These are phyloP conservation scores for Claviceps digitariae DNA, from an alignment of 2,329 filamentous ascomycete genomes.

Conservation along the genomic window DNA sequence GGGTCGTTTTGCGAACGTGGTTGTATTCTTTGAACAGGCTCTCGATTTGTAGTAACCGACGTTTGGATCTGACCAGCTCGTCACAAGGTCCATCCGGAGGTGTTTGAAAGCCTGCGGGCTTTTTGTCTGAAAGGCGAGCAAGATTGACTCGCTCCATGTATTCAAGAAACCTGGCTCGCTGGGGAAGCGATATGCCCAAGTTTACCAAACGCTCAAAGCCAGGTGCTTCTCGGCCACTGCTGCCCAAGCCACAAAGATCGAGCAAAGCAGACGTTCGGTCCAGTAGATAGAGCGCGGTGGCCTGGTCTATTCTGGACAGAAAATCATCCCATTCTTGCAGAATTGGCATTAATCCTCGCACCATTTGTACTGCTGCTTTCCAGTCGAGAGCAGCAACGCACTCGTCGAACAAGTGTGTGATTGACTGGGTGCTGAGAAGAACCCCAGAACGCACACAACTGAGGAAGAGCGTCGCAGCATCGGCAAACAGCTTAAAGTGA, in stretches of 20 bases:
- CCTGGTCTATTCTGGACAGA: conserved; percentile 11
- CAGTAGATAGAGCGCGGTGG: conserved; percentile 14
- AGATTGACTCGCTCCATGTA: conserved; percentile 9
- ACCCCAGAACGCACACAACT: conserved; percentile 24
- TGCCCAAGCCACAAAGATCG: conserved; percentile 21
- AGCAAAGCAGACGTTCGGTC: conserved; percentile 22
- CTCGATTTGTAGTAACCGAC: conserved; percentile 20
- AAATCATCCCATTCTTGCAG: conserved; percentile 14
- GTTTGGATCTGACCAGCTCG: conserved; percentile 8
- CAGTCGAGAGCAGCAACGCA: conserved; percentile 29
- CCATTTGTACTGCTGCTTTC: conserved; percentile 18
- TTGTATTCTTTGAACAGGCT: conserved; percentile 20
- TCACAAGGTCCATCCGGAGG: neutral
- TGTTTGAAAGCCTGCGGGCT: neutral
- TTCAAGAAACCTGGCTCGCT: conserved; percentile 13
- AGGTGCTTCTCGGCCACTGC: neutral
- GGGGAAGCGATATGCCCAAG: conserved; percentile 13
- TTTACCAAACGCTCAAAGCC: conserved; percentile 11
- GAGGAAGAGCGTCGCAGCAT: conserved; percentile 30
- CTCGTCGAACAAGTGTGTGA: conserved; percentile 27
- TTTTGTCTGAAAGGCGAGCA: conserved; percentile 2
- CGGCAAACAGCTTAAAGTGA: conserved; percentile 29
- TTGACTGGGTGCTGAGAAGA: conserved; percentile 16
- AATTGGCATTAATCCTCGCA: conserved; percentile 15
- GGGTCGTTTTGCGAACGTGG: conserved; percentile 14